phyloP scores from a whole-genome alignment of 345 rosid genomes.

The Linum usitatissimum region DNA sequence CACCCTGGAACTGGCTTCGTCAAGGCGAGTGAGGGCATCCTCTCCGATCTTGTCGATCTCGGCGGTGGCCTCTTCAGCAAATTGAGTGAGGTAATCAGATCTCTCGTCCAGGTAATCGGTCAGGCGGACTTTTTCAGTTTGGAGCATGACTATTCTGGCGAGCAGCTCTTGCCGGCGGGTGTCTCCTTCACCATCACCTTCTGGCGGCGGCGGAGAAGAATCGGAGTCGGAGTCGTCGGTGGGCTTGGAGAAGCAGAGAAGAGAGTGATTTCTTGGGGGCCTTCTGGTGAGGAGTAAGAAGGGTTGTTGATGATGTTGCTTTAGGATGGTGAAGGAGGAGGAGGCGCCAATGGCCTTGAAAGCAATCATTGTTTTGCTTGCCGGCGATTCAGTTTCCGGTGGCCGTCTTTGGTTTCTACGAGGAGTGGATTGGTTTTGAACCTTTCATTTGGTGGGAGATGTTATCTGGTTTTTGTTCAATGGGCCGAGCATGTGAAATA shows the following conservation, averaged over 20 bases:
- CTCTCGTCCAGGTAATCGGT: slow-evolving; percentile 70
- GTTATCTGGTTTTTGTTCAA: no score
- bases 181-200: slow-evolving; percentile 39
- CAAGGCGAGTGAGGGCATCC: slow-evolving; percentile 78
- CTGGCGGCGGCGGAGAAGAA: slow-evolving; percentile 24
- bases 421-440: slow-evolving; percentile 8
- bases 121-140: slow-evolving; percentile 75
- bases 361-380: slow-evolving; percentile 28
- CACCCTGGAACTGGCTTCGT: slow-evolving; percentile 88
- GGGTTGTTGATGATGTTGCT: slow-evolving; percentile 1
- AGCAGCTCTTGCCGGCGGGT: slow-evolving; percentile 64
- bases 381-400: no score
- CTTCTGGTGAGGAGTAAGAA: slow-evolving; percentile 21
- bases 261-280: slow-evolving; percentile 13
- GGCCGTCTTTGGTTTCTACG: neutral
- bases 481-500: no score
- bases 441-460: slow-evolving; percentile 21
- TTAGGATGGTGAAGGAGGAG: slow-evolving; percentile 23
- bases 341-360: slow-evolving; percentile 27
- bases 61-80: slow-evolving; percentile 72
- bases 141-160: slow-evolving; percentile 76
- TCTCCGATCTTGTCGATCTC: slow-evolving; percentile 83
- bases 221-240: slow-evolving; percentile 35
- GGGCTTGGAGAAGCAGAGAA: slow-evolving; percentile 33
- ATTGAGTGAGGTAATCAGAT: slow-evolving; percentile 64